These are phyloP conservation scores for Epicoccum sorghinum DNA, from an alignment of 2,329 filamentous ascomycete genomes.

Conservation along the genomic window DNA sequence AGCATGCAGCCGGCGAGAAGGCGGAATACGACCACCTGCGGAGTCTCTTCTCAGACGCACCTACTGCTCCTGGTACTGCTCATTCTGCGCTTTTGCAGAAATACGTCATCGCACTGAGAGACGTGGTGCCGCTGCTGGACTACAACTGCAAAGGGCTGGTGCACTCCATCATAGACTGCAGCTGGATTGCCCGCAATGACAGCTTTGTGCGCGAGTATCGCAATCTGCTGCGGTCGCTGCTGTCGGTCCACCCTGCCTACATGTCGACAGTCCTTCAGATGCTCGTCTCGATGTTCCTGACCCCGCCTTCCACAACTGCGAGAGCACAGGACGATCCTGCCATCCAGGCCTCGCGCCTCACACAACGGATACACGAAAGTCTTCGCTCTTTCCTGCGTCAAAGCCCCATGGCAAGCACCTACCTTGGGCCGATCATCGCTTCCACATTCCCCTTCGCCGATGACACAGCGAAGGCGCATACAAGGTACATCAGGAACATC, in stretches of 20 bases:
- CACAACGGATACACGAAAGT: constrained; percentile 75
- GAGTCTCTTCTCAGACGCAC: constrained; percentile 57
- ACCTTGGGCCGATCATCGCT: constrained; percentile 70
- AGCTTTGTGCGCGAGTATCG: constrained; percentile 63
- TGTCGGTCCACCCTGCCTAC: constrained; percentile 83
- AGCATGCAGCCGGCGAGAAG: constrained; percentile 60
- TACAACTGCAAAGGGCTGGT: constrained; percentile 64
- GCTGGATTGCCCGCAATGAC: constrained; percentile 68
- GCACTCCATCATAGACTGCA: constrained; percentile 62
- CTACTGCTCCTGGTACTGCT: constrained; percentile 56
- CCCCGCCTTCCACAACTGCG: constrained; percentile 60
- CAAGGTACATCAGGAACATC: constrained; percentile 87
- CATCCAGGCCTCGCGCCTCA: constrained; percentile 69
- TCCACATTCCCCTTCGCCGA: constrained; percentile 76
- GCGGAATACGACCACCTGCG: constrained; percentile 63
- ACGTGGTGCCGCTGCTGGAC: constrained; percentile 62
- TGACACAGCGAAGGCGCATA: constrained; percentile 78
- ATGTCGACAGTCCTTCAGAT: constrained; percentile 76
- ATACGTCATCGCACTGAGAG: constrained; percentile 64
- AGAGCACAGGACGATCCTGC: constrained; percentile 60
- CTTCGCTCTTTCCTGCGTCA: constrained; percentile 78
- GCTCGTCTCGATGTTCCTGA: constrained; percentile 79
- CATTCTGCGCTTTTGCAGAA: constrained; percentile 60
- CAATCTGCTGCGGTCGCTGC: constrained; percentile 66
- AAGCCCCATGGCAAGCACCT: constrained; percentile 77